Evolutionary conservation across 352 stramenopile genomes (phyloP).

Genomic region (Bremia lactucae): DNA sequence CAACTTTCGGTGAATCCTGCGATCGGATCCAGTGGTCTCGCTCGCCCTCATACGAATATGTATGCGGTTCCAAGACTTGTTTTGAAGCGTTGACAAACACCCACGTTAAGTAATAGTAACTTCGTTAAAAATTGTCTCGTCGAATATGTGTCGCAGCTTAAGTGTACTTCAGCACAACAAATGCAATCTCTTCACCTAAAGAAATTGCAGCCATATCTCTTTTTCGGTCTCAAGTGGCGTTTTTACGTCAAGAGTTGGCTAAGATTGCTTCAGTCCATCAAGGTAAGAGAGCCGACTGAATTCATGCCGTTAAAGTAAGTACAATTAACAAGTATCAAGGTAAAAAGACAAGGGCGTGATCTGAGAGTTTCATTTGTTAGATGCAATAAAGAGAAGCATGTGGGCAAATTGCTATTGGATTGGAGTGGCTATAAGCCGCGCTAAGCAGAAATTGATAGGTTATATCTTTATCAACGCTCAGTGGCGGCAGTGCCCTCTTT

Average conservation of each 20-base stretch:
- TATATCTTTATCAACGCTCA: conserved; percentile 53
- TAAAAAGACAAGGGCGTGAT: conserved; percentile 91
- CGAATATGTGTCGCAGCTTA: too few relatives aligned
- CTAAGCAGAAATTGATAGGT: conserved; percentile 78
- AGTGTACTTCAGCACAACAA: too few relatives aligned
- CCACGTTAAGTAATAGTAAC: too few relatives aligned
- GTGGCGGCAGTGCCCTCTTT: conserved; percentile 47
- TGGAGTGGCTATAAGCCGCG: conserved; percentile 78
- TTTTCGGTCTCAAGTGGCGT: conserved; percentile 87
- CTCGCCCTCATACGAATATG: too few relatives aligned
- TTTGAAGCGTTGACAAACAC: too few relatives aligned
- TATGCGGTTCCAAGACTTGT: too few relatives aligned
- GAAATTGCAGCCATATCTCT: conserved; percentile 89
- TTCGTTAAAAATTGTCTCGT: too few relatives aligned
- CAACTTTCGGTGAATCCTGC: too few relatives aligned
- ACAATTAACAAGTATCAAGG: conserved; percentile 97
- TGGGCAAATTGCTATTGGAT: conserved; percentile 74
- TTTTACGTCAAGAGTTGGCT: conserved; percentile 34
- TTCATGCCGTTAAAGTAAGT: conserved; percentile 58
- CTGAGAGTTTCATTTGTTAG: conserved; percentile 93
- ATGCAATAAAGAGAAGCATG: conserved; percentile 63
- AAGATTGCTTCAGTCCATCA: conserved; percentile 8
- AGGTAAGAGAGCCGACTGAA: conserved; percentile 12
- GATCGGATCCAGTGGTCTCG: too few relatives aligned
- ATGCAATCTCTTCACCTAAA: too few relatives aligned